Percentiles rank a stretch among this genome's conserved stretches.
Conservation (phyloP, 495 filamentous ascomycete genomes). For the Usnea hakonensis region DNA sequence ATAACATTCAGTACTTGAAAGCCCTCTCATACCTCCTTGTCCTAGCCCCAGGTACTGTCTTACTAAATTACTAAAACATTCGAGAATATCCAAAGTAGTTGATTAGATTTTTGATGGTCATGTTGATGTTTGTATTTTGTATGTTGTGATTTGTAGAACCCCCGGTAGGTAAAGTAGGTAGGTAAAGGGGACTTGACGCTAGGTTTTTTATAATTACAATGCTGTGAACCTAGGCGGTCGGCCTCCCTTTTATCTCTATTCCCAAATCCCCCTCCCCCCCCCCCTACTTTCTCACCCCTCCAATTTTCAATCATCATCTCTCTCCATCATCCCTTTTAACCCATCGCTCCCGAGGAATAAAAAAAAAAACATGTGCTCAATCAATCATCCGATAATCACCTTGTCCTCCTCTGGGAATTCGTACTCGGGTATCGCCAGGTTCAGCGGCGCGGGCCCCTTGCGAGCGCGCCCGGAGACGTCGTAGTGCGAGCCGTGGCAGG, state of each 20-base stretch:
- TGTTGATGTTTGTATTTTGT: too few species aligned
- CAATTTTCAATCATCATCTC: neutral
- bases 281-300: neutral
- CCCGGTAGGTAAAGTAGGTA: too few species aligned
- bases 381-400: slow-evolving; percentile 74
- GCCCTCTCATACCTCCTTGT: too few species aligned
- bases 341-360: too few species aligned
- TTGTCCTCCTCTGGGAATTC: slow-evolving; percentile 72
- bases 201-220: slow-evolving; percentile 15
- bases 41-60: too few species aligned
- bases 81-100: too few species aligned
- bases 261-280: neutral
- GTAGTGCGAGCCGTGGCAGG: slow-evolving; percentile 99
- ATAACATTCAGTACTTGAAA: too few species aligned
- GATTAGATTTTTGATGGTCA: too few species aligned
- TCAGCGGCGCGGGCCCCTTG: slow-evolving; percentile 92
- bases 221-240: slow-evolving; percentile 13
- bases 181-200: too few species aligned
- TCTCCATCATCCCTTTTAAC: neutral
- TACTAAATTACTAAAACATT: too few species aligned
- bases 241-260: neutral
- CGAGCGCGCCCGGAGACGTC: slow-evolving; percentile 96
- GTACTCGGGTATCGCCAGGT: slow-evolving; percentile 91
- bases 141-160: too few species aligned
- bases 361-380: too few species aligned